These are phyloP conservation scores for Sugiyamaella sp. DNA, from an alignment of 1,139 yeast species.

Conservation along the genomic window DNA sequence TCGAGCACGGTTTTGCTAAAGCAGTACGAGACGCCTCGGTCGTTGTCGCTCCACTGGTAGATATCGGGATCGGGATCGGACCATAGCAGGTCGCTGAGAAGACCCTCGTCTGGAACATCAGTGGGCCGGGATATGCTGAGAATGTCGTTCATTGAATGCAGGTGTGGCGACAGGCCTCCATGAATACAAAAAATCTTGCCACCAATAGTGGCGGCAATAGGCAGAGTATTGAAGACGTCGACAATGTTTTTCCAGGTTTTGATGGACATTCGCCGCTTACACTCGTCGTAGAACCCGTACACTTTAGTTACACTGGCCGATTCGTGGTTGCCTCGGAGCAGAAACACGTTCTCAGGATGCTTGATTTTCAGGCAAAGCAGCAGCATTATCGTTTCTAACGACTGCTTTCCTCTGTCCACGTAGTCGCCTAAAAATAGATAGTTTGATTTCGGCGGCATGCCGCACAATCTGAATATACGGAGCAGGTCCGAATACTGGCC, in stretches of 20 bases:
- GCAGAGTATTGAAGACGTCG: conserved; percentile 83
- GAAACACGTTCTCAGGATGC: conserved; percentile 80
- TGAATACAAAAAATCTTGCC: conserved; percentile 87
- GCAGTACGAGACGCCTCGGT: conserved; percentile 83
- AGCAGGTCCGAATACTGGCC: conserved; percentile 80
- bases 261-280: conserved; percentile 69
- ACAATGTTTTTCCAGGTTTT: conserved; percentile 76
- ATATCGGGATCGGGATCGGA: conserved; percentile 78
- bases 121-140: conserved; percentile 77
- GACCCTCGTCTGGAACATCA: conserved; percentile 82
- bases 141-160: conserved; percentile 66
- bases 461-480: conserved; percentile 74
- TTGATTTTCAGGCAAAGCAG: conserved; percentile 75
- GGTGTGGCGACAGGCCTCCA: conserved; percentile 84
- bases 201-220: conserved; percentile 84
- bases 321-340: conserved; percentile 85
- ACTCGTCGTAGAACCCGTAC: conserved; percentile 87
- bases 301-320: conserved; percentile 81
- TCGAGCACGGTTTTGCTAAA: conserved; percentile 77
- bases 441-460: conserved; percentile 78
- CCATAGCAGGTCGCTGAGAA: conserved; percentile 82
- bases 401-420: conserved; percentile 84
- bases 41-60: conserved; percentile 77
- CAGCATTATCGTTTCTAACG: conserved; percentile 74
- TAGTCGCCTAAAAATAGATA: conserved; percentile 83